phyloP scores from a whole-genome alignment of 768 basidiomycete genomes.

The Phlegmacium glaucopus region DNA sequence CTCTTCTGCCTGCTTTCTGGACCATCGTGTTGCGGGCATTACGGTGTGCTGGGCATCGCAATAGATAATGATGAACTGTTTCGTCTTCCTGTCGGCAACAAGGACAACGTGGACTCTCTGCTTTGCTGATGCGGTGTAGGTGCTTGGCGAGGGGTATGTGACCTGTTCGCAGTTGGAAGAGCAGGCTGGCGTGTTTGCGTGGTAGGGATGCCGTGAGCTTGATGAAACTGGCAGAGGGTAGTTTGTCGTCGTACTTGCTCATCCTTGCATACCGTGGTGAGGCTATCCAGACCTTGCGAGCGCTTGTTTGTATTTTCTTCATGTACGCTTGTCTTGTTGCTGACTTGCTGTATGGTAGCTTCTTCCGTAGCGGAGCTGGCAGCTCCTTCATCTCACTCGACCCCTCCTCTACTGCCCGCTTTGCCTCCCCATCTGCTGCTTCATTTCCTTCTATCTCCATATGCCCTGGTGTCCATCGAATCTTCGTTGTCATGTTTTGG shows the following conservation, averaged over 20 bases:
- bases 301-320: not conserved
- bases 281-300: not conserved
- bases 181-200: slow-evolving; percentile 15
- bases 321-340: slow-evolving; percentile 1
- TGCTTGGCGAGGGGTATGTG: slow-evolving; percentile 28
- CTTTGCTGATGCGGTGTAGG: slow-evolving; percentile 20
- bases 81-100: too few relatives aligned
- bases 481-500: not conserved
- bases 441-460: slow-evolving; percentile 2
- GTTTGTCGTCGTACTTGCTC: slow-evolving; percentile 1
- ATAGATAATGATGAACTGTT: too few relatives aligned
- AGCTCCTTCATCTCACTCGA: not conserved
- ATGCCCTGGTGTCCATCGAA: too few relatives aligned
- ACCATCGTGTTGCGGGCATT: too few relatives aligned
- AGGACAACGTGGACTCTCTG: too few relatives aligned
- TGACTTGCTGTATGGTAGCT: slow-evolving; percentile 7
- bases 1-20: too few relatives aligned
- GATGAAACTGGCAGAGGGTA: slow-evolving; percentile 12
- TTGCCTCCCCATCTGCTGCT: slow-evolving; percentile 1
- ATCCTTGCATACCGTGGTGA: slow-evolving; percentile 7
- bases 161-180: slow-evolving; percentile 28
- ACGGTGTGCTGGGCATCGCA: too few relatives aligned
- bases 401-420: not conserved
- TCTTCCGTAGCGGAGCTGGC: not conserved
- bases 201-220: slow-evolving; percentile 7